phyloP scores from a whole-genome alignment of 306 rosid species.

The Glycine soja region DNA sequence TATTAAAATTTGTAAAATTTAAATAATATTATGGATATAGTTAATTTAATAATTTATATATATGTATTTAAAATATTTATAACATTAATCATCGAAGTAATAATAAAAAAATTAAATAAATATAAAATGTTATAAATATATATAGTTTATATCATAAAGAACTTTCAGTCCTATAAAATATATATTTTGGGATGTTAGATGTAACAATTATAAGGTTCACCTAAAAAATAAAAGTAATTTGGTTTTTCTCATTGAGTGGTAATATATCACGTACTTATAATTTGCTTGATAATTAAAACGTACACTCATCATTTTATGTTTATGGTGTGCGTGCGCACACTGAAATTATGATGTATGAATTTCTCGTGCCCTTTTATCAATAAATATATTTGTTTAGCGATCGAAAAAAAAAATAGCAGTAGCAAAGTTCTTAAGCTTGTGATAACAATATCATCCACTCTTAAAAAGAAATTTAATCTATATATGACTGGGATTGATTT shows the following conservation, averaged over 20 bases:
- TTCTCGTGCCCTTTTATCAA: neutral
- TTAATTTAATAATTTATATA: too few species aligned
- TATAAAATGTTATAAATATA: too few species aligned
- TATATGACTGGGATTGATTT: neutral
- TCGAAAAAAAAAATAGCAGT: too few species aligned
- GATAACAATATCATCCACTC: slow-evolving; percentile 1
- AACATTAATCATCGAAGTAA: too few species aligned
- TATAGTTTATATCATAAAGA: neutral
- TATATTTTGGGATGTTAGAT: neutral
- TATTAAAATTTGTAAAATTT: too few species aligned
- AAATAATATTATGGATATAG: too few species aligned
- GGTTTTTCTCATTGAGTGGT: neutral
- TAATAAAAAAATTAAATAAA: too few species aligned
- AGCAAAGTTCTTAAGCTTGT: neutral
- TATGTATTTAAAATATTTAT: too few species aligned
- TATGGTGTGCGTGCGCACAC: neutral
- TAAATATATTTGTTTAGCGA: too few species aligned
- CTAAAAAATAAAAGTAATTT: slow-evolving; percentile 1
- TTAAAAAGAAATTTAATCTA: neutral
- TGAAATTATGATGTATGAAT: neutral
- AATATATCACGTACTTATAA: neutral
- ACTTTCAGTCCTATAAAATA: neutral
- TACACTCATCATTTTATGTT: neutral
- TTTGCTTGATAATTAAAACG: neutral
- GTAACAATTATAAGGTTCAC: neutral